phyloP scores from a whole-genome alignment of 768 basidiomycete genomes.

The Daedaleopsis nitida region DNA sequence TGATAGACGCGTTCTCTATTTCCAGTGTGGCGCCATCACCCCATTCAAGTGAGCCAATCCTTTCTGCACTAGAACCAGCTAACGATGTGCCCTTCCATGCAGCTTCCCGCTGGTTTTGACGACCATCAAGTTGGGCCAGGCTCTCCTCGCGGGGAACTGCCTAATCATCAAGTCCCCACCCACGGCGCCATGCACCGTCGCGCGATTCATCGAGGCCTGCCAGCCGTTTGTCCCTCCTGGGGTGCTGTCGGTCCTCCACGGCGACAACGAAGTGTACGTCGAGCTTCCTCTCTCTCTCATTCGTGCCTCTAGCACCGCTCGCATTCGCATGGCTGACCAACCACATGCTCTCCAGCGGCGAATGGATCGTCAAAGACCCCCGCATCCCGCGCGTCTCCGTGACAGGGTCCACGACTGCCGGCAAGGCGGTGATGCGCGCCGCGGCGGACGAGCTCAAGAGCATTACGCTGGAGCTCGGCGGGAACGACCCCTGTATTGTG shows the following conservation, averaged over 20 bases:
- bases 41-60: constrained; percentile 3
- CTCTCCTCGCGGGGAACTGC: constrained; percentile 13
- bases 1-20: background rate
- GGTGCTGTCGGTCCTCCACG: constrained; percentile 13
- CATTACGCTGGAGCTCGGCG: constrained; percentile 18
- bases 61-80: background rate
- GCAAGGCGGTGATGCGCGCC: constrained; percentile 8
- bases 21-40: constrained; percentile 3
- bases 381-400: constrained; percentile 9
- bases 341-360: constrained; percentile 2
- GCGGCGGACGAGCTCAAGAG: constrained; percentile 8
- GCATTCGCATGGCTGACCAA: too few species aligned
- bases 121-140: constrained; percentile 9
- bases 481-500: constrained; percentile 19
- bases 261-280: constrained; percentile 14
- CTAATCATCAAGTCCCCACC: constrained; percentile 16
- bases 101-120: constrained; percentile 11
- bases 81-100: background rate
- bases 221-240: constrained; percentile 17
- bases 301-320: background rate
- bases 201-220: constrained; percentile 14
- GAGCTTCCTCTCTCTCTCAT: background rate
- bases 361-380: constrained; percentile 14
- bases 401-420: constrained; percentile 11
- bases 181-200: constrained; percentile 1